Percentiles rank a stretch among this genome's conserved stretches.
These are phyloP conservation scores for Talinum fruticosum DNA, from an alignment of 148 eudicot species.

Conservation along the genomic window DNA sequence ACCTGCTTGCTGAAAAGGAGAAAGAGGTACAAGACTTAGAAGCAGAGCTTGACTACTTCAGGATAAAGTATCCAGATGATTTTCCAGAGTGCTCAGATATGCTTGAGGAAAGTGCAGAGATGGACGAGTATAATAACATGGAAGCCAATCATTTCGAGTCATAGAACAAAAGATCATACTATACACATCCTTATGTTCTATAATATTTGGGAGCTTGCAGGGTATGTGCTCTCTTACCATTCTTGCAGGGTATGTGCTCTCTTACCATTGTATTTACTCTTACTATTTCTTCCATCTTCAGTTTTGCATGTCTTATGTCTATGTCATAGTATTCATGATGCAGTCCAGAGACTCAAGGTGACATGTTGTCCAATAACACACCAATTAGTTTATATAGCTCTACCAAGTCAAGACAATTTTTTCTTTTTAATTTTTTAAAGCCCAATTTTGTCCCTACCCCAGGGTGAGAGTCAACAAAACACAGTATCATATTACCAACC, in stretches of 20 bases:
- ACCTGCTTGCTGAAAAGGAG: slow-evolving; percentile 61
- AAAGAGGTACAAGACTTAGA: slow-evolving; percentile 72
- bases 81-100: slow-evolving; percentile 18
- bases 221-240: slow-evolving; percentile 12
- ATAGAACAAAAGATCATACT: slow-evolving; percentile 14
- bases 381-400: not conserved
- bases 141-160: slow-evolving; percentile 13
- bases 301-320: not conserved
- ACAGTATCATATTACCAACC: not conserved
- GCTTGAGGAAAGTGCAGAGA: slow-evolving; percentile 16
- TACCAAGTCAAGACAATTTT: not conserved
- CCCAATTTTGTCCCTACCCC: too few relatives aligned
- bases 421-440: too few relatives aligned
- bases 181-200: slow-evolving; percentile 15
- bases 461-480: not conserved
- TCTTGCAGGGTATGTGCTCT: slow-evolving; percentile 12
- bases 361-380: not conserved
- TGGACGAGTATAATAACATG: slow-evolving; percentile 18
- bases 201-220: slow-evolving; percentile 12
- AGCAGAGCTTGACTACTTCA: slow-evolving; percentile 48
- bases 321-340: not conserved
- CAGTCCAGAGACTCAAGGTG: not conserved
- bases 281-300: not conserved
- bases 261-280: not conserved
- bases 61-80: slow-evolving; percentile 41